Percentiles rank a stretch among this genome's conserved stretches.
phyloP scores from a whole-genome alignment of 441 rosid species.

The Biscutella laevigata region DNA sequence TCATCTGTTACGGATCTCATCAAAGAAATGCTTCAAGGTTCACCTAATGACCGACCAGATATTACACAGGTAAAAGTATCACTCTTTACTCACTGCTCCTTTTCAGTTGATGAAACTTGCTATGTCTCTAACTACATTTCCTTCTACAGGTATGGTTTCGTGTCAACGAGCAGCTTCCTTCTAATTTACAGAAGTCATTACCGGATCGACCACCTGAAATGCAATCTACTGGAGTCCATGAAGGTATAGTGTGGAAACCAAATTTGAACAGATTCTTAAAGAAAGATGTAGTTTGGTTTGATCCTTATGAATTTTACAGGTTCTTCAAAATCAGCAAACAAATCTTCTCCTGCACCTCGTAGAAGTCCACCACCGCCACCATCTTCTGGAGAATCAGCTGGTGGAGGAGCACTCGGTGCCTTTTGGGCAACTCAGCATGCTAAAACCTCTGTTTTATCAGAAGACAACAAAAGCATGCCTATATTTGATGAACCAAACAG shows the following conservation, averaged over 20 bases:
- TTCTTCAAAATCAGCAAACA: constrained; percentile 36
- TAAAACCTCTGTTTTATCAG: constrained; percentile 37
- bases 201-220: constrained; percentile 72
- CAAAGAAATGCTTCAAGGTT: constrained; percentile 82
- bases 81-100: constrained; percentile 59
- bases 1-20: constrained; percentile 51
- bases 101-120: constrained; percentile 51
- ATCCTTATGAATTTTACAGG: constrained; percentile 36
- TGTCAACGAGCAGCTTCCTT: constrained; percentile 80
- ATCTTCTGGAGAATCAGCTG: constrained; percentile 33
- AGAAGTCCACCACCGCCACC: constrained; percentile 71
- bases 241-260: constrained; percentile 33
- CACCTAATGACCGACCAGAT: constrained; percentile 90
- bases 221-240: constrained; percentile 37
- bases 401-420: constrained; percentile 67
- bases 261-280: constrained; percentile 7
- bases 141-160: constrained; percentile 86
- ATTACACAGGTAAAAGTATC: constrained; percentile 77
- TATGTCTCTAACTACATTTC: constrained; percentile 36
- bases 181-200: constrained; percentile 61
- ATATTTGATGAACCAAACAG: constrained; percentile 57
- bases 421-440: constrained; percentile 92
- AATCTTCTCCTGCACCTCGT: constrained; percentile 54
- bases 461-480: constrained; percentile 44
- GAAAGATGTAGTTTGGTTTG: constrained; percentile 1